Percentiles rank a stretch among this genome's conserved stretches.
These are phyloP conservation scores for Yamadazyma atmosphaerica DNA, from an alignment of 1,139 yeast species.

Conservation along the genomic window DNA sequence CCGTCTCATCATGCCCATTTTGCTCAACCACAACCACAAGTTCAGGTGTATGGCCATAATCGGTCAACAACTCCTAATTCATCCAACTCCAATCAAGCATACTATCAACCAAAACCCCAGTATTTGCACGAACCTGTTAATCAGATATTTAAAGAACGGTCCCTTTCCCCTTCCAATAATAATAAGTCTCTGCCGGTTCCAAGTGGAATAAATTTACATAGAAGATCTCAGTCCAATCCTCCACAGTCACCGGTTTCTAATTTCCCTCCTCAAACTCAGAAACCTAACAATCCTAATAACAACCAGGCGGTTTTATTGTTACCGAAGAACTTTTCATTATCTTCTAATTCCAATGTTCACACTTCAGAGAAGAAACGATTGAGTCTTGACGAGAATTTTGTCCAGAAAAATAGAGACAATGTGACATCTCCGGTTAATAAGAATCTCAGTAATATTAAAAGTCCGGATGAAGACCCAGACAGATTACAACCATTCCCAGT, in stretches of 20 bases:
- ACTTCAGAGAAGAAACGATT: conserved; percentile 24
- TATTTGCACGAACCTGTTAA: conserved; percentile 14
- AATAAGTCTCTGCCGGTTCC: conserved; percentile 18
- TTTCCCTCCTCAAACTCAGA: conserved; percentile 20
- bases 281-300: conserved; percentile 13
- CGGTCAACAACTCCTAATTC: conserved; percentile 18
- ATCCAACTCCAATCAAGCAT: conserved; percentile 13
- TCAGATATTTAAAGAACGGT: conserved; percentile 26
- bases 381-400: conserved; percentile 30
- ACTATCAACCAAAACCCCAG: conserved; percentile 30
- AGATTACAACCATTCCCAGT: conserved; percentile 12
- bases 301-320: conserved; percentile 42
- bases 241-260: conserved; percentile 25
- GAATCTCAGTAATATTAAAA: conserved; percentile 21
- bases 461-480: conserved; percentile 9
- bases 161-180: conserved; percentile 28
- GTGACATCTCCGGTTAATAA: conserved; percentile 17
- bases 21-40: conserved; percentile 9
- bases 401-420: conserved; percentile 17
- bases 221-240: conserved; percentile 39
- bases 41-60: conserved; percentile 11
- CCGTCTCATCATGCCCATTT: conserved; percentile 7
- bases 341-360: conserved; percentile 10
- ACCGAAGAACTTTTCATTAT: conserved; percentile 44
- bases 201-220: conserved; percentile 20